Evolutionary conservation across 2,329 filamentous ascomycete genomes (phyloP).

Genomic region (Thyridium curvatum): DNA sequence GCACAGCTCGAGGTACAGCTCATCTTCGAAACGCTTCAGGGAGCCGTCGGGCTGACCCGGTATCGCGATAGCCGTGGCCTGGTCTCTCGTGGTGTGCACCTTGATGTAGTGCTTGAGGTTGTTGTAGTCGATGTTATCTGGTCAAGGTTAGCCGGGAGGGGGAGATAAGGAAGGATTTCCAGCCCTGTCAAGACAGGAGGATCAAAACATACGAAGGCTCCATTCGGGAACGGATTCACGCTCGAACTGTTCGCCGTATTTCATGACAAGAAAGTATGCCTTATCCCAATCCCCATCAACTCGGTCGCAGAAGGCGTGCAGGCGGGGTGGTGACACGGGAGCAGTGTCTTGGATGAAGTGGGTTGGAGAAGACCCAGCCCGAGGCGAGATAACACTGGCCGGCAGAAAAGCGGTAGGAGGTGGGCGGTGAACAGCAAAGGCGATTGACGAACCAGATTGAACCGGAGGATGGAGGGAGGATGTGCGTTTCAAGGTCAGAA

Average conservation of each 20-base stretch:
- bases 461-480: too few species aligned
- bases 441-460: too few species aligned
- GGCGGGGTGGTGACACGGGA: too few species aligned
- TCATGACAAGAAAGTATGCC: constrained; percentile 42
- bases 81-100: constrained; percentile 65
- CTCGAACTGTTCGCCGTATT: constrained; percentile 70
- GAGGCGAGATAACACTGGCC: too few species aligned
- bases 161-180: constrained; percentile 4
- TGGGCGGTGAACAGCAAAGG: too few species aligned
- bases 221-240: constrained; percentile 76
- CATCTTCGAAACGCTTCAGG: constrained; percentile 60
- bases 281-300: too few species aligned
- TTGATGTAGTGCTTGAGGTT: constrained; percentile 82
- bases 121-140: constrained; percentile 86
- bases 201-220: constrained; percentile 54
- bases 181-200: too few species aligned
- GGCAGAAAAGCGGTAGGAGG: too few species aligned
- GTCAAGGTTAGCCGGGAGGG: background rate
- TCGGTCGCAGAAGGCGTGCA: too few species aligned
- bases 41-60: constrained; percentile 60
- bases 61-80: constrained; percentile 65
- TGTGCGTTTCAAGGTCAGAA: too few species aligned
- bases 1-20: constrained; percentile 65
- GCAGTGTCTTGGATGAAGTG: too few species aligned
- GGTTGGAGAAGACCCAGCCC: too few species aligned